A percentile compares a stretch with the other conserved stretches of the same genome.
phyloP scores from a whole-genome alignment of 169 alveolate genomes.

The Eimeria acervulina region DNA sequence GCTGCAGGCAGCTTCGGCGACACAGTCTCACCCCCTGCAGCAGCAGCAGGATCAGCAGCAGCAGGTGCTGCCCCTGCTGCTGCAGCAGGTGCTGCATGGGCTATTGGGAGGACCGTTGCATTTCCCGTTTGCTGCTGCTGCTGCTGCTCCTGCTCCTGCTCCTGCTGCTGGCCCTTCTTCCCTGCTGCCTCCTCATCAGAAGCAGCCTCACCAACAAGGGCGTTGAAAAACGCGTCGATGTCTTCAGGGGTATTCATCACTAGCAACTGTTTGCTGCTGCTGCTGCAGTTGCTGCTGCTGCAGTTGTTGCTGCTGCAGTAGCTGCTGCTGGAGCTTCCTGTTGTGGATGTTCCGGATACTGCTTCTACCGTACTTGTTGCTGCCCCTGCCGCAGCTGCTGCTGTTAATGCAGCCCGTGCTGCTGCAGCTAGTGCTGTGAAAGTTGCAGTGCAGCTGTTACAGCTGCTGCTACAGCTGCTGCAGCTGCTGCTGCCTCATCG shows the following conservation, averaged over 20 bases:
- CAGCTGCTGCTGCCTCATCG: not conserved
- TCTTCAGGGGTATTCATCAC: slow-evolving; percentile 76
- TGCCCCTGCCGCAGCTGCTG: not conserved
- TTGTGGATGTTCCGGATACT: not conserved
- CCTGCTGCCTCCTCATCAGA: slow-evolving; percentile 33
- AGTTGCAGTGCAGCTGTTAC: not conserved
- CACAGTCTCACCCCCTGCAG: not conserved
- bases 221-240: slow-evolving; percentile 79
- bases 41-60: slow-evolving; percentile 29
- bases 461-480: not conserved
- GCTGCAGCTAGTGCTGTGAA: not conserved
- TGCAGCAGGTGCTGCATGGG: slow-evolving; percentile 1
- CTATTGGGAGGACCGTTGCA: not conserved
- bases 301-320: slow-evolving; percentile 2
- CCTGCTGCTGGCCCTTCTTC: not conserved
- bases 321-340: slow-evolving; percentile 27
- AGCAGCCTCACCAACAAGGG: slow-evolving; percentile 68
- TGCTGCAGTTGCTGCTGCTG: slow-evolving; percentile 29
- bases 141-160: slow-evolving; percentile 18
- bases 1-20: slow-evolving; percentile 21
- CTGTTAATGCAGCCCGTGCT: not conserved
- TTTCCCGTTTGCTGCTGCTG: slow-evolving; percentile 7
- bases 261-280: not conserved
- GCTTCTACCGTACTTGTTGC: not conserved
- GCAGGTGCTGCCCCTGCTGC: slow-evolving; percentile 68